These are phyloP conservation scores for Podaxis sp. DNA, from an alignment of 768 basidiomycete species.

Conservation along the genomic window DNA sequence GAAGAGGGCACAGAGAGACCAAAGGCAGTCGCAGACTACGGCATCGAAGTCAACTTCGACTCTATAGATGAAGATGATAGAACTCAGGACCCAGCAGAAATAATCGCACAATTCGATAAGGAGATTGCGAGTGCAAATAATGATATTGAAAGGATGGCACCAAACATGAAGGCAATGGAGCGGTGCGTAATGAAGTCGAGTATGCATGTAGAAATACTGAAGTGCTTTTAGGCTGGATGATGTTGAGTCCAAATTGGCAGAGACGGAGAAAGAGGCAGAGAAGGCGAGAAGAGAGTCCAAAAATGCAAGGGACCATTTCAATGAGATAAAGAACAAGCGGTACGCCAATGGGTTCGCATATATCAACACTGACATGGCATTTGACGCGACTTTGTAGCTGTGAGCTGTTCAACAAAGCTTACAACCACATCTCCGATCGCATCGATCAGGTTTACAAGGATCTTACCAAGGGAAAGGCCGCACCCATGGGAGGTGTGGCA, in stretches of 20 bases:
- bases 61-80: constrained; percentile 72
- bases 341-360: constrained; percentile 27
- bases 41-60: constrained; percentile 86
- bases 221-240: constrained; percentile 63
- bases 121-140: constrained; percentile 63
- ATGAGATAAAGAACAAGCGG: constrained; percentile 82
- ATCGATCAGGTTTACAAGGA: constrained; percentile 98
- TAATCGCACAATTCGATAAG: constrained; percentile 71
- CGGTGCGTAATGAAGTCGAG: constrained; percentile 42
- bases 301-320: constrained; percentile 87
- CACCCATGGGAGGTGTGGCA: constrained; percentile 94
- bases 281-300: constrained; percentile 89
- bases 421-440: constrained; percentile 90
- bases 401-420: constrained; percentile 94
- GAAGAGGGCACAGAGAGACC: constrained; percentile 78
- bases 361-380: not conserved
- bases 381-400: constrained; percentile 31
- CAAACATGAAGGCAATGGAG: constrained; percentile 96
- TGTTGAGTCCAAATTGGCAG: constrained; percentile 78
- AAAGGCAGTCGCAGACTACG: constrained; percentile 74
- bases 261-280: constrained; percentile 92
- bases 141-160: constrained; percentile 92
- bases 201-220: not conserved
- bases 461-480: constrained; percentile 90
- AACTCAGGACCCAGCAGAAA: constrained; percentile 62